Percentiles rank a stretch among this genome's conserved stretches.
phyloP scores from a whole-genome alignment of 2,329 filamentous ascomycete genomes.

The Daldinia eschscholtzii region DNA sequence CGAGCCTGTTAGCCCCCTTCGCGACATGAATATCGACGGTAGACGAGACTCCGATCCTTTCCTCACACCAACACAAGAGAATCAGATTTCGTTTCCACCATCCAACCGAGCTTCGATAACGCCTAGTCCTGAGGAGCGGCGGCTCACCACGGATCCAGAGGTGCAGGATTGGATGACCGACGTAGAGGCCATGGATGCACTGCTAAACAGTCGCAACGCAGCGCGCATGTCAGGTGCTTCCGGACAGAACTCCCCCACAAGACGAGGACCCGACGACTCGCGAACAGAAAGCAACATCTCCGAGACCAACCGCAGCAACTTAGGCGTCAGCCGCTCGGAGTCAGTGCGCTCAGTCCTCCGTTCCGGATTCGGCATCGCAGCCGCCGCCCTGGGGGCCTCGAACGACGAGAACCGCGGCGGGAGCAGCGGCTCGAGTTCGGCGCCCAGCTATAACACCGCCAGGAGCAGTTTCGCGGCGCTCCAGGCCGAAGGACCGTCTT shows the following conservation, averaged over 20 bases:
- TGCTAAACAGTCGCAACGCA: constrained; percentile 61
- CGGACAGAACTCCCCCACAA: constrained; percentile 54
- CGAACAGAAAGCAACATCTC: constrained; percentile 70
- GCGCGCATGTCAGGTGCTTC: constrained; percentile 34
- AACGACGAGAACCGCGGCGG: constrained; percentile 51
- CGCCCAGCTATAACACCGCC: constrained; percentile 65
- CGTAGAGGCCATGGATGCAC: constrained; percentile 66
- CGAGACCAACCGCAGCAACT: constrained; percentile 63
- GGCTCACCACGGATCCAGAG: constrained; percentile 60
- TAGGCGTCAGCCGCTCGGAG: constrained; percentile 56
- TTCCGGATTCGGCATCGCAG: constrained; percentile 53
- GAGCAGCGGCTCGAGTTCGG: constrained; percentile 55
- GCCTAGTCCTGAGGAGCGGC: constrained; percentile 58
- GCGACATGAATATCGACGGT: constrained; percentile 41
- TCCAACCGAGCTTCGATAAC: constrained; percentile 54
- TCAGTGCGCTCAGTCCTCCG: constrained; percentile 55
- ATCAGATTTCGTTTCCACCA: constrained; percentile 48
- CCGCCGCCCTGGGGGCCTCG: constrained; percentile 47
- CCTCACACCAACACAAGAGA: constrained; percentile 57
- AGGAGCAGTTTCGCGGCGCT: constrained; percentile 65
- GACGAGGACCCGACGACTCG: constrained; percentile 52
- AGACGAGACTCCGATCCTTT: constrained; percentile 63
- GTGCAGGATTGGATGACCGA: constrained; percentile 71
- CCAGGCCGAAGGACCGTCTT: constrained; percentile 65
- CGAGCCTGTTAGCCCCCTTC: constrained; percentile 45